Conservation (phyloP, 257 asterid genomes). For the Misopates orontium region DNA sequence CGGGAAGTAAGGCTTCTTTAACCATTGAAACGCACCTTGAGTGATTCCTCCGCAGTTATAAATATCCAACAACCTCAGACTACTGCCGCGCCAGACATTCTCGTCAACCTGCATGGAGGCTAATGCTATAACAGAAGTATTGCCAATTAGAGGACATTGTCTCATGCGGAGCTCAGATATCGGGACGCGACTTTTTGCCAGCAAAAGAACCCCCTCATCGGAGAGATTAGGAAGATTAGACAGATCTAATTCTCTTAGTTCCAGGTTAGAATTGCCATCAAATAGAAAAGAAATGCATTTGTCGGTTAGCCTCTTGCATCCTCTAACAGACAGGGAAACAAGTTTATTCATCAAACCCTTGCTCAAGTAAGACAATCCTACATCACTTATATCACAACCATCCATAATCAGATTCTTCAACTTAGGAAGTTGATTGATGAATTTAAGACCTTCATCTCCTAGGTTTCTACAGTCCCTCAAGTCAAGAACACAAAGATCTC, state of each 20-base stretch:
- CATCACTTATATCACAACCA: slow-evolving; percentile 83
- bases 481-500: slow-evolving; percentile 60
- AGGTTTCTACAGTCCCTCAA: slow-evolving; percentile 81
- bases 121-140: slow-evolving; percentile 74
- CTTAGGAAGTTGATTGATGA: slow-evolving; percentile 62
- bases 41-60: slow-evolving; percentile 89
- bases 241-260: slow-evolving; percentile 69
- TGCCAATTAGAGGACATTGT: slow-evolving; percentile 88
- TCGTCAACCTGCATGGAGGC: slow-evolving; percentile 82
- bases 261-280: slow-evolving; percentile 49
- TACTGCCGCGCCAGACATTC: slow-evolving; percentile 68
- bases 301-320: slow-evolving; percentile 90
- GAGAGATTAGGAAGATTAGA: slow-evolving; percentile 81
- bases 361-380: slow-evolving; percentile 69
- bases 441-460: slow-evolving; percentile 78
- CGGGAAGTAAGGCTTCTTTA: slow-evolving; percentile 90
- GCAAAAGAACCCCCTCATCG: slow-evolving; percentile 63
- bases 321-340: slow-evolving; percentile 72
- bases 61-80: slow-evolving; percentile 69
- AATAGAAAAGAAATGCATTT: slow-evolving; percentile 66
- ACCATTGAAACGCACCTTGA: slow-evolving; percentile 72
- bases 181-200: slow-evolving; percentile 67
- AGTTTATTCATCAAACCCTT: slow-evolving; percentile 59
- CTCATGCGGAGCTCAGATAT: slow-evolving; percentile 78
- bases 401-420: slow-evolving; percentile 68